Base-by-base conservation (phyloP, 495 filamentous ascomycete genomes). In the Tuber calosporum region DNA sequence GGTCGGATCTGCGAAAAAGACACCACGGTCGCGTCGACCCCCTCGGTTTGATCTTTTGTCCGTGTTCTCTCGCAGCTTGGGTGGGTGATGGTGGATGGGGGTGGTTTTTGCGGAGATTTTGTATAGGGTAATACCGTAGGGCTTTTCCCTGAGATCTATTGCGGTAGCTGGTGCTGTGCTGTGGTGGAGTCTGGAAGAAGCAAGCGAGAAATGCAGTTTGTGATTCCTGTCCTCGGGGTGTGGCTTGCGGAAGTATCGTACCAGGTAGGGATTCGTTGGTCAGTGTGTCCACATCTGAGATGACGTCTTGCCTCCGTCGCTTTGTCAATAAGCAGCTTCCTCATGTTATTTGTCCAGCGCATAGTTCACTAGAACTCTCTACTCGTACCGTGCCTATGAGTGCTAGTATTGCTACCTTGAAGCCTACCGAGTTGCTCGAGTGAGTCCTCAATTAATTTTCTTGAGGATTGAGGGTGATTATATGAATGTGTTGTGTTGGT, bases 291-390 rank as follows among this genome's bases (percentile, higher is more conserved):
- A 11, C 53, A 34, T 62, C 53, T 70, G 68, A 62, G 68, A 78
- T 78, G 76, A 78, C 76, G 76, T 78, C 36, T 78, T 73, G 38
- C 41, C 72, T 72, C 53, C 53, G 53, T 71, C 66, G 41, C 69
- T 72, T 69, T 58, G 69, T 76, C 53, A 42, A 68, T 68, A 41
- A 67, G 58, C 34, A 68, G 70, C 26, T 43, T 42, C 53, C 68
- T 43, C 8, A 58, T 69, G 70, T 68, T 62, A 77, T 78, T 78
- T 38, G 76, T 78, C 76, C 76, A 77, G 76, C 75, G 30, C 76
- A 78, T 42, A 68, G 67, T 42, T 78, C 70, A 68, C 42, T 58
- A 66, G 53, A 34, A 34, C 26, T 26, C 53, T 34, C 53, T 34
- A 62, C 53, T 22, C 2, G 48, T 53, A 26, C n/a, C 17, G 26